A percentile compares a stretch with the other conserved stretches of the same genome.
These are phyloP conservation scores for Chrysanthemum makinoi DNA, from an alignment of 129 eudicot genomes.

Conservation along the genomic window DNA sequence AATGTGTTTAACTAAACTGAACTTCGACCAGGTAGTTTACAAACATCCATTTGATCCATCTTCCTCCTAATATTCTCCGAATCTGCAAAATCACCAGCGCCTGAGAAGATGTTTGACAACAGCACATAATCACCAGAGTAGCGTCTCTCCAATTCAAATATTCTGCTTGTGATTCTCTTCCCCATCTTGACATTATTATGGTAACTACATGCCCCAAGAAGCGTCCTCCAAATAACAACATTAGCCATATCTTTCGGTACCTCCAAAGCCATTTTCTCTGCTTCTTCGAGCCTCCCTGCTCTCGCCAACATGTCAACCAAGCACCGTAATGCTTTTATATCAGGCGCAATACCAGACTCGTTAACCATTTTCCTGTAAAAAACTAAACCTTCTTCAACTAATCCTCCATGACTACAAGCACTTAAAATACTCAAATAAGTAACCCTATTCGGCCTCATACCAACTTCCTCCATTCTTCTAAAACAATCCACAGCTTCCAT, in stretches of 20 bases:
- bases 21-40: conserved; percentile 49
- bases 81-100: conserved; percentile 50
- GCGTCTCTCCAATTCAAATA: conserved; percentile 56
- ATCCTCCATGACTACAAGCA: conserved; percentile 71
- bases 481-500: conserved; percentile 41
- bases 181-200: conserved; percentile 60
- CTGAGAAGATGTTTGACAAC: conserved; percentile 54
- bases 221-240: conserved; percentile 72
- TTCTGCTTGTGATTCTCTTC: conserved; percentile 51
- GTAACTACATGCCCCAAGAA: conserved; percentile 73
- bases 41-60: conserved; percentile 52
- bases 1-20: conserved; percentile 14
- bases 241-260: conserved; percentile 40
- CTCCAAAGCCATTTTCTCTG: conserved; percentile 46
- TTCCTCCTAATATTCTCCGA: conserved; percentile 53
- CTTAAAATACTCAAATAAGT: conserved; percentile 54
- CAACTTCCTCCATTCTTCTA: conserved; percentile 47
- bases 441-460: conserved; percentile 48
- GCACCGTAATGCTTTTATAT: conserved; percentile 60
- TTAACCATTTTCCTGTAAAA: conserved; percentile 46
- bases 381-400: conserved; percentile 47
- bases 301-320: conserved; percentile 58
- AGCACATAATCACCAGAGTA: conserved; percentile 83
- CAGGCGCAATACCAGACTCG: conserved; percentile 39
- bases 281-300: conserved; percentile 59